phyloP scores from a whole-genome alignment of 108 stramenopile species.

The Aurantiochytrium sp. region DNA sequence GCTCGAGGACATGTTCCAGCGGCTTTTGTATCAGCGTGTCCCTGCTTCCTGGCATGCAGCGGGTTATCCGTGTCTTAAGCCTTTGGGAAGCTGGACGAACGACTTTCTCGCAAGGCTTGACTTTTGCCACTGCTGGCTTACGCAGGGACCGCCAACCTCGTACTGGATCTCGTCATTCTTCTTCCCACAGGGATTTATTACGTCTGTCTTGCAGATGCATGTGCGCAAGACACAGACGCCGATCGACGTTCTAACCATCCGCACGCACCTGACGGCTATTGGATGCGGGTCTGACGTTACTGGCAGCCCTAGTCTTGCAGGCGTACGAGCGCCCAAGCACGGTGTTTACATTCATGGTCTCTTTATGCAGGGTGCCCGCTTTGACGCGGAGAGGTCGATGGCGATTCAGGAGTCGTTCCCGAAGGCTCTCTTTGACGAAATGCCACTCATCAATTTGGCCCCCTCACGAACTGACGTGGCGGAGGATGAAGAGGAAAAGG shows the following conservation, averaged over 20 bases:
- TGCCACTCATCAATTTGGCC: conserved; percentile 47
- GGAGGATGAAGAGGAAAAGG: neutral
- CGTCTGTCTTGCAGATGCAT: conserved; percentile 46
- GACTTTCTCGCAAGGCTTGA: conserved; percentile 40
- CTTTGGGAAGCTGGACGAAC: conserved; percentile 40
- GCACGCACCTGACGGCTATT: conserved; percentile 31
- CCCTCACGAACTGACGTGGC: conserved; percentile 22
- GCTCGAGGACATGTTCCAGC: conserved; percentile 48
- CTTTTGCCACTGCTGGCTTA: conserved; percentile 36
- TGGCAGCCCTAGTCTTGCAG: neutral
- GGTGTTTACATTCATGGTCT: conserved; percentile 54
- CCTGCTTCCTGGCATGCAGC: conserved; percentile 44
- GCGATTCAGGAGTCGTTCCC: conserved; percentile 37
- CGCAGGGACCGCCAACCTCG: conserved; percentile 35
- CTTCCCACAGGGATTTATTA: conserved; percentile 58
- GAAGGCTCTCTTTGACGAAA: conserved; percentile 28
- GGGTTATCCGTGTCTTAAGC: conserved; percentile 52
- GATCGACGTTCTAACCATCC: conserved; percentile 37
- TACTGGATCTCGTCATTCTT: conserved; percentile 54
- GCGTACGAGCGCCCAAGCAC: conserved; percentile 21
- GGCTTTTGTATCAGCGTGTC: conserved; percentile 44
- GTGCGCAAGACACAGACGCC: conserved; percentile 40
- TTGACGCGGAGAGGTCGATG: conserved; percentile 29
- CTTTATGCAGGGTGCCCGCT: conserved; percentile 53
- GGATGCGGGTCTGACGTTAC: neutral